Percentiles rank a stretch among this genome's conserved stretches.
Conservation (phyloP, 202 grass and related monocot species). For the Panicum hallii region DNA sequence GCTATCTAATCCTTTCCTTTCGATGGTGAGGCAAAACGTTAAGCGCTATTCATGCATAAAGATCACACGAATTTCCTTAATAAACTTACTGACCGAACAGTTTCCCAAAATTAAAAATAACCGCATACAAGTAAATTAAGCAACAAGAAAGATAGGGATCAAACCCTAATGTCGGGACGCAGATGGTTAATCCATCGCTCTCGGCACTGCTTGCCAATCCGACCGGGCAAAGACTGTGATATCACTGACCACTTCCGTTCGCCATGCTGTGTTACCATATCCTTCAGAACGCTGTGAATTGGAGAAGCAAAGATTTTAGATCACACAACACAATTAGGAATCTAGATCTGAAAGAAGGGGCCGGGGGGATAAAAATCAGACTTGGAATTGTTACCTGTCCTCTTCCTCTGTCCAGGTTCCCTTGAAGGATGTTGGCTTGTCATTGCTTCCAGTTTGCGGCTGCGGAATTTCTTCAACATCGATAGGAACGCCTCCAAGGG, state of each 20-base stretch:
- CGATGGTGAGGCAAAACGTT: neutral
- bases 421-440: neutral
- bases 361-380: neutral
- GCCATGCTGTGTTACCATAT: slow-evolving; percentile 42
- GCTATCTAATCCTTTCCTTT: neutral
- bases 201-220: slow-evolving; percentile 73
- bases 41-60: neutral
- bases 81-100: neutral
- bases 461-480: neutral
- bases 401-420: slow-evolving; percentile 34
- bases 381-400: slow-evolving; percentile 5
- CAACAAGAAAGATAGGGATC: neutral
- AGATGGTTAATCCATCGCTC: slow-evolving; percentile 80
- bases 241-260: slow-evolving; percentile 56
- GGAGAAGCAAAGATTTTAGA: neutral
- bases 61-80: neutral
- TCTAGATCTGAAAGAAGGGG: neutral
- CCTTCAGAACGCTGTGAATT: slow-evolving; percentile 41
- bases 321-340: neutral
- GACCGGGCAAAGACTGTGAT: slow-evolving; percentile 39
- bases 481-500: neutral
- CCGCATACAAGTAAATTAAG: neutral
- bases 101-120: neutral
- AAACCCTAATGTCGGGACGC: slow-evolving; percentile 59
- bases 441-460: neutral